Base-by-base conservation (phyloP, 768 basidiomycete species). In the Boletus vermiculosoides region DNA sequence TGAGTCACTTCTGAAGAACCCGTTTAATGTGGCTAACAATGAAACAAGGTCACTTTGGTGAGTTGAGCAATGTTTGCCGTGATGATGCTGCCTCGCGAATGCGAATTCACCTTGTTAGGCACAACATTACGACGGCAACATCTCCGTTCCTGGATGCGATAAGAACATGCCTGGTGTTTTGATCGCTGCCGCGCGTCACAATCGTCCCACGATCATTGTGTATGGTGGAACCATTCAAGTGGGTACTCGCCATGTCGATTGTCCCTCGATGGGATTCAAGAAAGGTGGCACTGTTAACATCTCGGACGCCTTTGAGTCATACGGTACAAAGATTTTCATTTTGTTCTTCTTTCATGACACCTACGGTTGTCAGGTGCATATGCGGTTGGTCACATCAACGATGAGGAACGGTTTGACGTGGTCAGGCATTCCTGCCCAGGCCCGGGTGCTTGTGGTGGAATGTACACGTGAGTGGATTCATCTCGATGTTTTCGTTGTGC, bases 151-250 rank as follows among this genome's bases (percentile, higher is more conserved):
- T 18, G 91, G 92, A 54, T 94, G 92, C 62, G 92, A 94, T 73
- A 94, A 94, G 76, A 94, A 94, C 67, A 93, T 94, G 92, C 92
- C 92, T 10, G 92, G 90, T 18, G 90, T 87, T 67, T 78, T 92
- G 55, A 91, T 94, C 67, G 92, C 92, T 16, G 92, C 92, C 1
- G 88, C 78, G 39, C 85, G 92, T 50, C 88, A 92, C 74, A 94
- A 94, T 67, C 82, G 92, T 7, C 92, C 92, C 2, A 93, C 92
- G 2, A 84, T 94, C 65, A 87, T 93, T 53, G 80, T 94, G 13
- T 94, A 94, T 68, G 85, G 92, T 16, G 92, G 92, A 5, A 91
- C 92, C 4, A 94, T 94, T 54, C 84, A 86, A 69, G 77, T 86
- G 16, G 92, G 92, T 42, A 78, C 77, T 30, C 83, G 90, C n/a